These are phyloP conservation scores for Lunularia cruciata DNA, from an alignment of 225 moss, liverwort and hornwort genomes.

Conservation along the genomic window DNA sequence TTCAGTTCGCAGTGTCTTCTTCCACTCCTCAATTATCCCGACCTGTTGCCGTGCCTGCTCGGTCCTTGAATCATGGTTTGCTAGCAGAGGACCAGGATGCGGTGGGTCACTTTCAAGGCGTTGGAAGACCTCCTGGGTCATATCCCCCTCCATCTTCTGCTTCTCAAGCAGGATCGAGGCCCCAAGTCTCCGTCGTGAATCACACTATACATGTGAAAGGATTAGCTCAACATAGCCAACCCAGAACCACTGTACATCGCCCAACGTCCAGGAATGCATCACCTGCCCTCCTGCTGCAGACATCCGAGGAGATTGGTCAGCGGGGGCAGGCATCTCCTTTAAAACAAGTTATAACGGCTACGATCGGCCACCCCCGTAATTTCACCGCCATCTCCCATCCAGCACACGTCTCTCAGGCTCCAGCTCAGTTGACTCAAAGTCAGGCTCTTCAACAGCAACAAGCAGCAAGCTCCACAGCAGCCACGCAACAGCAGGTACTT, in stretches of 20 bases:
- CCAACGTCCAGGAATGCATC: conserved; percentile 22
- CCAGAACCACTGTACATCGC: conserved; percentile 19
- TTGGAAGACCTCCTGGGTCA: conserved; percentile 9
- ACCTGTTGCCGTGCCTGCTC: conserved; percentile 21
- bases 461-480: conserved; percentile 19
- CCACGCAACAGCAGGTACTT: conserved; percentile 32
- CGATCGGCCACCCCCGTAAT: conserved; percentile 6
- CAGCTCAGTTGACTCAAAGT: conserved; percentile 7
- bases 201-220: conserved; percentile 11
- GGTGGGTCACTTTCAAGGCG: conserved; percentile 16
- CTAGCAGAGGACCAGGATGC: conserved; percentile 28
- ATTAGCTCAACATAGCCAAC: conserved; percentile 24
- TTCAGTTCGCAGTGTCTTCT: conserved; percentile 26
- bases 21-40: conserved; percentile 32
- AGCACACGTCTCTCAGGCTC: conserved; percentile 3
- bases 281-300: conserved; percentile 21
- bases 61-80: conserved; percentile 8
- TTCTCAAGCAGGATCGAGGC: conserved; percentile 19
- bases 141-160: background rate
- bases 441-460: conserved; percentile 35
- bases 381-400: conserved; percentile 1
- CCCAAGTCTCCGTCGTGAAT: conserved; percentile 22
- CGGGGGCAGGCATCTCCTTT: conserved; percentile 10
- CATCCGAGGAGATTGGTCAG: conserved; percentile 6
- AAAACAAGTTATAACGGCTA: conserved; percentile 5